Percentiles rank a stretch among this genome's conserved stretches.
Conservation (phyloP, 2,329 filamentous ascomycete species). For the Didymella sp. region DNA sequence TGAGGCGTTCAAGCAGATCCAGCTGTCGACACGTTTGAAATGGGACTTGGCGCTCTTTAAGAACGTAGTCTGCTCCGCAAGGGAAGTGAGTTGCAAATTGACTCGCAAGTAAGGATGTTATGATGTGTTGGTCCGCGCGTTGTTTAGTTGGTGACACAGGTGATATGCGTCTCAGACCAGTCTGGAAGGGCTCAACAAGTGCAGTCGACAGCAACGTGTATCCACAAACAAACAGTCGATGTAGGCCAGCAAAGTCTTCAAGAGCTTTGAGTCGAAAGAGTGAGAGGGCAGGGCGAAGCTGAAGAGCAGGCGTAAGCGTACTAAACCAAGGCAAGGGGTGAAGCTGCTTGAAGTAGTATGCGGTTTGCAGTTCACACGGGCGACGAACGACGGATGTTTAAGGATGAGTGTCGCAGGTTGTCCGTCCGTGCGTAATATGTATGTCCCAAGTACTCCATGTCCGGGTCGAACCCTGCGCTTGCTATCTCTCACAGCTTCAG, state of each 20-base stretch:
- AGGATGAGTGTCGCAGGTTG: constrained; percentile 28
- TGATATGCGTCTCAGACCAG: constrained; percentile 15
- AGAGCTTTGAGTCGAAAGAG: constrained; percentile 2
- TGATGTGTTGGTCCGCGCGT: constrained; percentile 21
- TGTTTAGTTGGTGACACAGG: constrained; percentile 21
- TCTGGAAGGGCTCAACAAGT: constrained; percentile 17
- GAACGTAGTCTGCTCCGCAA: constrained; percentile 11
- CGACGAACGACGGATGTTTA: constrained; percentile 27
- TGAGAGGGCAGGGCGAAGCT: not conserved
- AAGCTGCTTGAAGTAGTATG: constrained; percentile 16
- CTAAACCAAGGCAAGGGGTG: constrained; percentile 24
- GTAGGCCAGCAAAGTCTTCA: constrained; percentile 10
- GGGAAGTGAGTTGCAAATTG: constrained; percentile 4
- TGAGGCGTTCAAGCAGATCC: constrained; percentile 23
- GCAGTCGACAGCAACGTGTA: constrained; percentile 4
- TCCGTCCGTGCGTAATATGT: constrained; percentile 24
- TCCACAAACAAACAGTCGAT: constrained; percentile 5
- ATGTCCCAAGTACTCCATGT: constrained; percentile 14
- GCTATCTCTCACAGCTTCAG: constrained; percentile 21
- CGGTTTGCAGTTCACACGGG: not conserved
- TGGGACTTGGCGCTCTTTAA: constrained; percentile 12
- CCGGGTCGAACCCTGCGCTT: constrained; percentile 17
- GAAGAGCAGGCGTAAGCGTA: constrained; percentile 5
- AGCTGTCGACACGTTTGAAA: constrained; percentile 25
- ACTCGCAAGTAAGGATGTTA: constrained; percentile 19